phyloP scores from a whole-genome alignment of 495 filamentous ascomycete species.

The Hyphodiscus hymeniophilus region DNA sequence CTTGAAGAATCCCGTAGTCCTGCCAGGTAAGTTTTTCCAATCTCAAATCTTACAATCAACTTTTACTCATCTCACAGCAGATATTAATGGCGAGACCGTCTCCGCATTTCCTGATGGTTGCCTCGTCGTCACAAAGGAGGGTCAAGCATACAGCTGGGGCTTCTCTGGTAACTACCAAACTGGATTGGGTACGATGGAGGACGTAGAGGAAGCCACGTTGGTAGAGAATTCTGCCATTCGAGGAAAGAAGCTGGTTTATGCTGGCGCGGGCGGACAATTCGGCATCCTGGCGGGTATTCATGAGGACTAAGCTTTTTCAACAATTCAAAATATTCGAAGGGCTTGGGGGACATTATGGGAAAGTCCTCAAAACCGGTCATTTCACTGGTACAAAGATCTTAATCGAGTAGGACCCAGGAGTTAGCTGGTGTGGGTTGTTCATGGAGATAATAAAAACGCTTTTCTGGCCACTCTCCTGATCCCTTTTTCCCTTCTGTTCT shows the following conservation, averaged over 20 bases:
- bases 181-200: slow-evolving; percentile 51
- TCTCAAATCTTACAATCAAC: too few relatives aligned
- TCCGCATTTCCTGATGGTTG: slow-evolving; percentile 49
- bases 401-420: too few relatives aligned
- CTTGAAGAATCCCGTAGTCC: slow-evolving; percentile 40
- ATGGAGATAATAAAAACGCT: too few relatives aligned
- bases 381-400: too few relatives aligned
- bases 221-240: slow-evolving; percentile 56
- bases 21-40: slow-evolving; percentile 21
- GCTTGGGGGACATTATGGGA: too few relatives aligned
- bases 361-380: too few relatives aligned
- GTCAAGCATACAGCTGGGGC: slow-evolving; percentile 62
- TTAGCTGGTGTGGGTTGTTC: too few relatives aligned
- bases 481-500: too few relatives aligned
- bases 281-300: slow-evolving; percentile 40
- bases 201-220: slow-evolving; percentile 47
- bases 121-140: slow-evolving; percentile 49
- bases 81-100: slow-evolving; percentile 27
- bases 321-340: too few relatives aligned
- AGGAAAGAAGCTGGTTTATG: slow-evolving; percentile 47
- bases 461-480: too few relatives aligned
- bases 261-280: slow-evolving; percentile 60
- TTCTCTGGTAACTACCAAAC: slow-evolving; percentile 60
- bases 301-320: too few relatives aligned
- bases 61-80: too few relatives aligned